These are phyloP conservation scores for Marasmius oreades DNA, from an alignment of 1,284 basidiomycete genomes.

Conservation along the genomic window DNA sequence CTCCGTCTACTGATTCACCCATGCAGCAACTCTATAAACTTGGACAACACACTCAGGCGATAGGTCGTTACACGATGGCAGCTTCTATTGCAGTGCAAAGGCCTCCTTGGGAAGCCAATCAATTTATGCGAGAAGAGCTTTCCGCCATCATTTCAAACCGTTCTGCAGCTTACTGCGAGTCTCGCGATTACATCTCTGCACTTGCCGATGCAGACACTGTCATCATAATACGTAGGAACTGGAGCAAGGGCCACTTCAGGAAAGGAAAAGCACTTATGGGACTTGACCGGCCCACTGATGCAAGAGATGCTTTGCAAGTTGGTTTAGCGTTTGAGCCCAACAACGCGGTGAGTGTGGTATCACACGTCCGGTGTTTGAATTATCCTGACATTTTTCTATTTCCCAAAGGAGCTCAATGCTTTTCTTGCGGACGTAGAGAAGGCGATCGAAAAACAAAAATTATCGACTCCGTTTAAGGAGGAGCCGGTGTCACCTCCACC, in stretches of 20 bases:
- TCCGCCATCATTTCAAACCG: conserved; percentile 89
- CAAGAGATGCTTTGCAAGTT: conserved; percentile 77
- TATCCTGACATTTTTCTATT: not conserved
- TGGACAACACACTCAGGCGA: conserved; percentile 71
- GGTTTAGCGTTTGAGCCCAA: conserved; percentile 90
- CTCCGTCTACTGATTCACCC: not conserved
- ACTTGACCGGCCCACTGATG: conserved; percentile 72
- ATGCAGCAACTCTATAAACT: conserved; percentile 72
- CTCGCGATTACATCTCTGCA: conserved; percentile 77
- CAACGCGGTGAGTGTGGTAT: conserved; percentile 58
- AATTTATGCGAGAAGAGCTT: conserved; percentile 85
- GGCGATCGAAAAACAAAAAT: conserved; percentile 3
- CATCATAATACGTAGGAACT: conserved; percentile 78
- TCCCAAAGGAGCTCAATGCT: conserved; percentile 25
- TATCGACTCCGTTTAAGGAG: conserved; percentile 11
- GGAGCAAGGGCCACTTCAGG: conserved; percentile 96
- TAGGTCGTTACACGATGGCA: conserved; percentile 83
- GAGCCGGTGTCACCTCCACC: not conserved
- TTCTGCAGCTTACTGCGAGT: conserved; percentile 80
- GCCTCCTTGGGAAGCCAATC: conserved; percentile 87
- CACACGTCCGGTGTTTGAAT: not conserved
- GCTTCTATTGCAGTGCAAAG: conserved; percentile 80
- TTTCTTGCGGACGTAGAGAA: conserved; percentile 31
- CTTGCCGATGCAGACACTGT: conserved; percentile 92
- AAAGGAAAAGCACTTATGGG: conserved; percentile 85